These are phyloP conservation scores for Candolleomyces eurysporus DNA, from an alignment of 768 basidiomycete species.

Conservation along the genomic window DNA sequence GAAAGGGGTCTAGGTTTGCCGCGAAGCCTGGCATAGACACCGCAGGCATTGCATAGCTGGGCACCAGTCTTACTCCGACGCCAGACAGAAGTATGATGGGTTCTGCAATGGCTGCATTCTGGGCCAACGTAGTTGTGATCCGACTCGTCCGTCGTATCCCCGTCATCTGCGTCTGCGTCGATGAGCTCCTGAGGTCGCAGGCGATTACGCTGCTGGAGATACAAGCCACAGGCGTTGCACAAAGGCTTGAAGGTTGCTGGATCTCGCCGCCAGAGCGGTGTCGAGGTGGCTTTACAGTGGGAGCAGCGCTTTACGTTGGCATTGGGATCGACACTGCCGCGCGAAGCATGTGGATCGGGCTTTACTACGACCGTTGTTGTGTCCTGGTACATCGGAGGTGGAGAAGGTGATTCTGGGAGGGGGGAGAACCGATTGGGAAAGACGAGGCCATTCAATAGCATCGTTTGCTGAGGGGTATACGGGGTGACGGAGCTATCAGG, in stretches of 20 bases:
- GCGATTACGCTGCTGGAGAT: constrained; percentile 45
- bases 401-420: constrained; percentile 30
- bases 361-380: constrained; percentile 15
- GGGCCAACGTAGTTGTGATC: constrained; percentile 41
- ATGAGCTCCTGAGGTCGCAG: constrained; percentile 49
- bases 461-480: constrained; percentile 19
- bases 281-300: constrained; percentile 45
- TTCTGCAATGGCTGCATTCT: constrained; percentile 49
- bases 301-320: constrained; percentile 39
- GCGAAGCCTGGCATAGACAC: constrained; percentile 45
- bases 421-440: constrained; percentile 33
- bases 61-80: constrained; percentile 48
- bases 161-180: constrained; percentile 44
- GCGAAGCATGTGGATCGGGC: constrained; percentile 17
- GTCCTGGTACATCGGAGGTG: constrained; percentile 23
- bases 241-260: constrained; percentile 42
- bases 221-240: constrained; percentile 49
- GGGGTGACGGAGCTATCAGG: constrained; percentile 23
- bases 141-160: constrained; percentile 35
- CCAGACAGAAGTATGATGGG: constrained; percentile 51
- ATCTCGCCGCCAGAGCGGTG: constrained; percentile 49
- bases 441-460: constrained; percentile 22
- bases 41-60: constrained; percentile 51
- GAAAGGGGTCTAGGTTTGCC: constrained; percentile 46
- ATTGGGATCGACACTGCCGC: constrained; percentile 28